These are phyloP conservation scores for Kokia cookei DNA, from an alignment of 441 rosid genomes.

Conservation along the genomic window DNA sequence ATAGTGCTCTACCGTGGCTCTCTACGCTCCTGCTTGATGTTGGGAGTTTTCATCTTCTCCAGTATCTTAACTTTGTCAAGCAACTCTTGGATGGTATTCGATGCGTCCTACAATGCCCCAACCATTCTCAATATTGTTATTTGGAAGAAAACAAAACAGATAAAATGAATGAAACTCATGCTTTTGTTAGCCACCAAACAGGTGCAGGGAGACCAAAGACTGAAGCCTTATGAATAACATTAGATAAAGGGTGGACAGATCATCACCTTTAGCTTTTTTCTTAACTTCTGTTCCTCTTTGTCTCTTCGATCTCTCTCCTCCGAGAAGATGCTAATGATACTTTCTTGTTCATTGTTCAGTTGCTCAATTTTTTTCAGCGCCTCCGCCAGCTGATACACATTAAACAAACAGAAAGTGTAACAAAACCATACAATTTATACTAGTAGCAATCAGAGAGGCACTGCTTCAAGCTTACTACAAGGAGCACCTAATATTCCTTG, in stretches of 20 bases:
- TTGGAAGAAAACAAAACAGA: not conserved
- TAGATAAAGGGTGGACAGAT: not conserved
- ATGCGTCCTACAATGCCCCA: conserved; percentile 41
- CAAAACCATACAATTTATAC: too few relatives aligned
- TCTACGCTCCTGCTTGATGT: conserved; percentile 1
- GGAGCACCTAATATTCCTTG: not conserved
- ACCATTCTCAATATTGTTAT: not conserved
- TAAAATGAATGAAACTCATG: not conserved
- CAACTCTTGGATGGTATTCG: conserved; percentile 41
- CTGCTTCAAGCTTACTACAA: too few relatives aligned
- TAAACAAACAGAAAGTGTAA: not conserved
- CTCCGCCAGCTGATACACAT: conserved; percentile 34
- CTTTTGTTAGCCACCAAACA: not conserved
- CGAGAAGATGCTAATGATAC: conserved; percentile 53
- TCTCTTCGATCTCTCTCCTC: conserved; percentile 77
- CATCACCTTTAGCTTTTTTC: conserved; percentile 51
- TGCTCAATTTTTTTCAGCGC: conserved; percentile 44
- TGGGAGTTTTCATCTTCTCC: conserved; percentile 35
- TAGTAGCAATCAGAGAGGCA: too few relatives aligned
- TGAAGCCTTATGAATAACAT: not conserved
- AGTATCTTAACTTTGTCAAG: conserved; percentile 42
- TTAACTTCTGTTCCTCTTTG: conserved; percentile 57
- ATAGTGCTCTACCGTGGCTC: not conserved
- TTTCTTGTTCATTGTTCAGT: conserved; percentile 59
- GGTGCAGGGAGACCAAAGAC: not conserved